Percentiles rank a stretch among this genome's conserved stretches.
phyloP scores from a whole-genome alignment of 352 stramenopile species.

The Phytophthora kernoviae region DNA sequence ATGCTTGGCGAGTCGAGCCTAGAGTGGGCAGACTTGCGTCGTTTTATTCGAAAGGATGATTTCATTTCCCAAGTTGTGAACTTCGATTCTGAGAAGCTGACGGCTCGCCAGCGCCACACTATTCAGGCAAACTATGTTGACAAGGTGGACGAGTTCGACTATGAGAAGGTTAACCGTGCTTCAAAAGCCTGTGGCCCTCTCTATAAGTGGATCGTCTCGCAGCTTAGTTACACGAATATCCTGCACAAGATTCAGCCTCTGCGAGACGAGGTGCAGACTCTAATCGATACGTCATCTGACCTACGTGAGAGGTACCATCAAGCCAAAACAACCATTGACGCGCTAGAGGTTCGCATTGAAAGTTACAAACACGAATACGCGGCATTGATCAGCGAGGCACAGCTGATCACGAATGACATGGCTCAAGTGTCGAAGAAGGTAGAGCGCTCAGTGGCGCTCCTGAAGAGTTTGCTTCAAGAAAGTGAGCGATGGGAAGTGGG shows the following conservation, averaged over 20 bases:
- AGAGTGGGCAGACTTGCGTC: conserved; percentile 97
- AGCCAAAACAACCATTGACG: conserved; percentile 93
- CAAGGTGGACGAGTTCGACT: conserved; percentile 91
- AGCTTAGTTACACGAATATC: conserved; percentile 99
- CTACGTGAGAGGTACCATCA: conserved; percentile 93
- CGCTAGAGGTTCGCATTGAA: conserved; percentile 96
- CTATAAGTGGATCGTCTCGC: conserved; percentile 98
- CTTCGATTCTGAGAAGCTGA: conserved; percentile 98
- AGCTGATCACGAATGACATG: conserved; percentile 99
- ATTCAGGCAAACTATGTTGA: conserved; percentile 96
- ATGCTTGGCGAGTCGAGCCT: conserved; percentile 98
- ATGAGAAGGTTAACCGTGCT: conserved; percentile 92
- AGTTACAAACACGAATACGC: conserved; percentile 99
- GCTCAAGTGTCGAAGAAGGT: conserved; percentile 97
- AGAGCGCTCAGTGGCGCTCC: conserved; percentile 95
- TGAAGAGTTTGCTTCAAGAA: conserved; percentile 98
- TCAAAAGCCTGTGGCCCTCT: conserved; percentile 98
- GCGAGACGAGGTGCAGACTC: conserved; percentile 96
- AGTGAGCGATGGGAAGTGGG: conserved; percentile 98
- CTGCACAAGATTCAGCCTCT: conserved; percentile 98
- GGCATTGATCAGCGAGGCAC: conserved; percentile 96
- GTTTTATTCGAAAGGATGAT: conserved; percentile 96
- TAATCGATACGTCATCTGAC: conserved; percentile 95
- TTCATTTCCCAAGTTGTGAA: conserved; percentile 99
- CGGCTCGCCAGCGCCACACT: conserved; percentile 92